These are phyloP conservation scores for Vitis hybrid DNA, from an alignment of 177 flowering plant genomes.

Conservation along the genomic window DNA sequence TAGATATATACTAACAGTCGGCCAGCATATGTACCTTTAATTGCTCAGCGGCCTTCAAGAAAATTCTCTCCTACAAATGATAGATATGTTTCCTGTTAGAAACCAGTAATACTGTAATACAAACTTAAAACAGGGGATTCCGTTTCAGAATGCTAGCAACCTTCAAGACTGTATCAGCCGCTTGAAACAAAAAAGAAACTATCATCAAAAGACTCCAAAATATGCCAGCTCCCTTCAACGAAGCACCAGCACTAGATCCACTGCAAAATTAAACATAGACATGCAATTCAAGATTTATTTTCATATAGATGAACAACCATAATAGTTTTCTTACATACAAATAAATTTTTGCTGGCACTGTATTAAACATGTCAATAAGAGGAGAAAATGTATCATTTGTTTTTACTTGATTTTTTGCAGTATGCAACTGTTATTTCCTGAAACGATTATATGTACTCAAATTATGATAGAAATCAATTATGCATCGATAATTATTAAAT, in stretches of 20 bases:
- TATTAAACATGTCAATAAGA: no score
- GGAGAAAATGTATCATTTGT: no score
- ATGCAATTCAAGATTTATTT: neutral
- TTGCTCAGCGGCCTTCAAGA: slow-evolving; percentile 52
- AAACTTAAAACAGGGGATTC: neutral
- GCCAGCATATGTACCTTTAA: slow-evolving; percentile 53
- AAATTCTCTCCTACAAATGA: slow-evolving; percentile 75
- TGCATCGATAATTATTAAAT: no score
- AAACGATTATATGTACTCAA: no score
- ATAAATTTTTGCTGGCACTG: no score
- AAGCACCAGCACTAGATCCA: slow-evolving; percentile 82
- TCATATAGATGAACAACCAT: neutral
- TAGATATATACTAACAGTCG: neutral
- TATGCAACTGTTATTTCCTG: no score
- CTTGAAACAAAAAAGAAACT: slow-evolving; percentile 87
- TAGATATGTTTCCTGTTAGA: slow-evolving; percentile 12
- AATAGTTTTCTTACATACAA: no score
- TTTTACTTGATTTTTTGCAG: no score
- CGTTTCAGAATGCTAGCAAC: slow-evolving; percentile 31
- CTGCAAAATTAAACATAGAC: slow-evolving; percentile 43
- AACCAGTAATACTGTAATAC: slow-evolving; percentile 5
- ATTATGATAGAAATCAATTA: no score
- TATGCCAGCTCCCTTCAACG: slow-evolving; percentile 73
- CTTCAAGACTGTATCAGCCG: slow-evolving; percentile 94
- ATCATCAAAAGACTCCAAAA: slow-evolving; percentile 94